Conservation (phyloP, 495 filamentous ascomycete species). For the Hypoxylon lenormandii region DNA sequence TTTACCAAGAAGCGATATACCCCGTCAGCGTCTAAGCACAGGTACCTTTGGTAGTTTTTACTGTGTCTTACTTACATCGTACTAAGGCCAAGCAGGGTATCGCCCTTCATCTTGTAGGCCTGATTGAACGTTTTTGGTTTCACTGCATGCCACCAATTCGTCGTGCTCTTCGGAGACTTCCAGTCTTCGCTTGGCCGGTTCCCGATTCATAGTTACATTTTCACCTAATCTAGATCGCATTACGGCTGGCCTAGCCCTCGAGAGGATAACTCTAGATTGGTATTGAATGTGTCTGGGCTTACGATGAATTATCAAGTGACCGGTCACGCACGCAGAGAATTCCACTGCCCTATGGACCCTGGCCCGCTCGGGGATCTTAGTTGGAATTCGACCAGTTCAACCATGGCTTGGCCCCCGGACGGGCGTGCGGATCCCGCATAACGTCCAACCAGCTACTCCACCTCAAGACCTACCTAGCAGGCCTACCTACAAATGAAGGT, state of each 20-base stretch:
- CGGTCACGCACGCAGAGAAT: constrained; percentile 11
- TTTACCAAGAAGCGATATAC: too few relatives aligned
- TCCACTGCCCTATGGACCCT: constrained; percentile 8
- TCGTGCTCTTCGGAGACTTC: constrained; percentile 31
- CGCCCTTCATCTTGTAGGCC: constrained; percentile 8
- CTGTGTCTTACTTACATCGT: constrained; percentile 4
- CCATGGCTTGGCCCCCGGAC: constrained; percentile 15
- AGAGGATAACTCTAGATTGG: constrained; percentile 4
- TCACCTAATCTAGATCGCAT: constrained; percentile 14
- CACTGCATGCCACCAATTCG: constrained; percentile 28
- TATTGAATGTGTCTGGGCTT: constrained; percentile 6
- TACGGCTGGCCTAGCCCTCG: constrained; percentile 15
- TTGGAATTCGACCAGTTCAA: constrained; percentile 15
- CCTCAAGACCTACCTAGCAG: background rate
- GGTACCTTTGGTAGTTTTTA: too few relatives aligned
- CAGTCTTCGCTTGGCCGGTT: background rate
- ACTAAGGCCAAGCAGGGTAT: background rate
- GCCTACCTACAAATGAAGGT: background rate
- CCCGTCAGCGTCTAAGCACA: too few relatives aligned
- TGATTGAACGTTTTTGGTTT: constrained; percentile 34
- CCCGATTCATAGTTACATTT: constrained; percentile 9
- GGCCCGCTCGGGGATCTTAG: background rate
- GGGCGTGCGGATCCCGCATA: constrained; percentile 22
- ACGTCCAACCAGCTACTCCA: background rate
- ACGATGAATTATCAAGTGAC: constrained; percentile 7